These are phyloP conservation scores for Blastomyces gilchristii DNA, from an alignment of 2,329 filamentous ascomycete genomes.

Conservation along the genomic window DNA sequence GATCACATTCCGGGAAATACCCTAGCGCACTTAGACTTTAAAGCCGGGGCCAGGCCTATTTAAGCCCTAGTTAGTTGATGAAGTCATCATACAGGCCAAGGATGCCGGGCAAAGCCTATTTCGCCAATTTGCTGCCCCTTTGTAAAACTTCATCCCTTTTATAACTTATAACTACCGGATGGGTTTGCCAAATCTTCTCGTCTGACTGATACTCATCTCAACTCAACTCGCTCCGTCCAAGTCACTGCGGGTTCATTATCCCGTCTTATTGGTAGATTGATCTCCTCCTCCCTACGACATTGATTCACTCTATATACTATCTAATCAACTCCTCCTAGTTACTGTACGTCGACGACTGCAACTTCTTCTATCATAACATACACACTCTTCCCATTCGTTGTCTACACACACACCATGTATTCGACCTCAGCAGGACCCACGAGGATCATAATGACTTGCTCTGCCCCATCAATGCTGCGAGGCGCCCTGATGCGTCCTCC, in stretches of 20 bases:
- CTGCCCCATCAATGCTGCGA: constrained; percentile 9
- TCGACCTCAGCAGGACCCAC: constrained; percentile 8
- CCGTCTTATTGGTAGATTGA: no score
- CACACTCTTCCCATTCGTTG: neutral
- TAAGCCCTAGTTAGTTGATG: neutral
- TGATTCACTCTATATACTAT: no score
- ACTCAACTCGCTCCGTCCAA: no score
- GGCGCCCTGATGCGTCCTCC: constrained; percentile 12
- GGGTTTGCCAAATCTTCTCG: no score
- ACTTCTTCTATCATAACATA: neutral
- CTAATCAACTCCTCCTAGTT: no score
- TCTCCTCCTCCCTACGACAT: no score
- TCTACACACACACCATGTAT: constrained; percentile 9
- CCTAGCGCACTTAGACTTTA: neutral
- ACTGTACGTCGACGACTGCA: neutral
- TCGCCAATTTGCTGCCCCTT: no score
- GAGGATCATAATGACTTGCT: constrained; percentile 10
- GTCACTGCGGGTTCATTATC: no score
- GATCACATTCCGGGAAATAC: neutral
- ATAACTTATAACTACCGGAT: no score
- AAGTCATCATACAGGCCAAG: neutral
- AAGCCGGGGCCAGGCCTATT: neutral
- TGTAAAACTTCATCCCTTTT: no score
- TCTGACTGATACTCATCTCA: no score
- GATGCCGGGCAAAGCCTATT: neutral